phyloP scores from a whole-genome alignment of 2,329 filamentous ascomycete species.

The Pestalotiopsis sp. region DNA sequence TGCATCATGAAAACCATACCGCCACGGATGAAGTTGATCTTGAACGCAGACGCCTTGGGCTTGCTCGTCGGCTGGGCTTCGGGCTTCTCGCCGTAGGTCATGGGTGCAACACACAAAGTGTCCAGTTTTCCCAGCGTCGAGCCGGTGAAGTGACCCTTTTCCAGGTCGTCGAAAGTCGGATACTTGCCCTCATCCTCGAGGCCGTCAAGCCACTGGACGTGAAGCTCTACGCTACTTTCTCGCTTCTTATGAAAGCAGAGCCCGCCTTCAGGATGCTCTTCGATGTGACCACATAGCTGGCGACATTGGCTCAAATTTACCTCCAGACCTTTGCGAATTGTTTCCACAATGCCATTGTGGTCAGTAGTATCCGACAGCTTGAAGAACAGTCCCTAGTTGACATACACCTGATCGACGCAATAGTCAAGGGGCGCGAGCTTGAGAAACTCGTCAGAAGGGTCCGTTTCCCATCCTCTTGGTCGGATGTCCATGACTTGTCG shows the following conservation, averaged over 20 bases:
- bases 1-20: conserved; percentile 42
- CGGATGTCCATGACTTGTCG: not conserved
- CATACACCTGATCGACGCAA: not conserved
- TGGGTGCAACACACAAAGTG: conserved; percentile 27
- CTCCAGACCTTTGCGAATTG: conserved; percentile 28
- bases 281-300: conserved; percentile 39
- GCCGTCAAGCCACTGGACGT: conserved; percentile 37
- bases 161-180: conserved; percentile 36
- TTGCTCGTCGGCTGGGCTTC: conserved; percentile 34
- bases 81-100: conserved; percentile 40
- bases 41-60: conserved; percentile 36
- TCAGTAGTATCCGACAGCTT: conserved; percentile 1
- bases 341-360: conserved; percentile 8
- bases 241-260: conserved; percentile 36
- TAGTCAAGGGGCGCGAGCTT: conserved; percentile 4
- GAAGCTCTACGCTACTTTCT: conserved; percentile 32
- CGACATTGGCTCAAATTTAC: conserved; percentile 35
- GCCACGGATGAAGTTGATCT: conserved; percentile 41
- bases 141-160: conserved; percentile 33
- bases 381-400: conserved; percentile 15
- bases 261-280: conserved; percentile 33
- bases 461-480: conserved; percentile 11
- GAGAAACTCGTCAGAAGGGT: conserved; percentile 7
- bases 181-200: conserved; percentile 27
- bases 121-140: conserved; percentile 32